phyloP scores from a whole-genome alignment of 306 rosid species.

The Pterocarpus santalinus region DNA sequence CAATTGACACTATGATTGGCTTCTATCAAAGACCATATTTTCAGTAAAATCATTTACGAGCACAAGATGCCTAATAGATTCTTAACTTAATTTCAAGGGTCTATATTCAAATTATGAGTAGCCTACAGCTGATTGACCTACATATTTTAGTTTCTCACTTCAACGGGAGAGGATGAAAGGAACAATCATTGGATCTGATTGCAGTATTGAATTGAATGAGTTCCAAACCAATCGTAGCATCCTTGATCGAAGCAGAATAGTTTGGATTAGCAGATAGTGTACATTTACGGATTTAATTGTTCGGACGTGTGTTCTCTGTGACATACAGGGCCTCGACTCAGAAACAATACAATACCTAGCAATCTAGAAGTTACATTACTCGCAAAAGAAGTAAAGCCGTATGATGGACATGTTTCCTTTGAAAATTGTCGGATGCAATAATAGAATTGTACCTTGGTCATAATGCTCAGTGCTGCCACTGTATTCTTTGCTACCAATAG shows the following conservation, averaged over 20 bases:
- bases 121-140: not conserved
- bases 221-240: not conserved
- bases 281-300: too few relatives aligned
- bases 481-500: conserved; percentile 16
- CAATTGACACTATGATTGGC: not conserved
- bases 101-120: not conserved
- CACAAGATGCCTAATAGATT: not conserved
- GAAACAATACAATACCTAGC: too few relatives aligned
- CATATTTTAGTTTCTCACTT: not conserved
- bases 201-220: not conserved
- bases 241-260: not conserved
- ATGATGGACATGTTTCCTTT: too few relatives aligned
- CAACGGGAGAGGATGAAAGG: not conserved
- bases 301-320: too few relatives aligned
- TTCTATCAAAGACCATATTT: not conserved
- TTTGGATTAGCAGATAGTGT: not conserved
- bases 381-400: too few relatives aligned
- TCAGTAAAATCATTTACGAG: not conserved
- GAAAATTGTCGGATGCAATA: not conserved
- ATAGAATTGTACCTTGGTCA: conserved; percentile 33
- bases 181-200: not conserved
- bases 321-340: too few relatives aligned
- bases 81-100: not conserved
- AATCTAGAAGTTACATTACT: too few relatives aligned
- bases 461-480: not conserved